Percentiles rank a stretch among this genome's conserved stretches.
These are phyloP conservation scores for Friedmanniomyces simplex DNA, from an alignment of 495 filamentous ascomycete genomes.

Conservation along the genomic window DNA sequence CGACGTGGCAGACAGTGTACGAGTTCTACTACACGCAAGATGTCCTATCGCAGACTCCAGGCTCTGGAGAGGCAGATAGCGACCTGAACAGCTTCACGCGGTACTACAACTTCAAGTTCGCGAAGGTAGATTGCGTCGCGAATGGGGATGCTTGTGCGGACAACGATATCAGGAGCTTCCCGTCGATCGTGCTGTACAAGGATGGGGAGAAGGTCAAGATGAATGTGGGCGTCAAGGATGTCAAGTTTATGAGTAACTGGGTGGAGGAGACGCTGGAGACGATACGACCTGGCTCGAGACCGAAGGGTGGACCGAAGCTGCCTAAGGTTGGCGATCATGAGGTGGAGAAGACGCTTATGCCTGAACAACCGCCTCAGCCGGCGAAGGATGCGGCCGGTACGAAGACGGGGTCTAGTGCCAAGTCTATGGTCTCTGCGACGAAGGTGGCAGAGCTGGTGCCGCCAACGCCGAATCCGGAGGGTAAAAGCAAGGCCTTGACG, in stretches of 20 bases:
- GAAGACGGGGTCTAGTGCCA: slow-evolving; percentile 21
- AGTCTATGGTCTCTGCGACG: slow-evolving; percentile 12
- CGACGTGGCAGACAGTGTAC: slow-evolving; percentile 84
- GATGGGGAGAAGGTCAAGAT: slow-evolving; percentile 58
- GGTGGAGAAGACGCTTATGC: slow-evolving; percentile 40
- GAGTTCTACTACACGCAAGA: slow-evolving; percentile 96
- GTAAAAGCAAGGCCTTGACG: slow-evolving; percentile 61
- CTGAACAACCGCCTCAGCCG: slow-evolving; percentile 21
- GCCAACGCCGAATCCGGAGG: slow-evolving; percentile 57
- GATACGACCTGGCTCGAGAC: slow-evolving; percentile 68
- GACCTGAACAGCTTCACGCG: slow-evolving; percentile 53
- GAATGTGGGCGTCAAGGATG: slow-evolving; percentile 49
- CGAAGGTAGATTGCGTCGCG: slow-evolving; percentile 69
- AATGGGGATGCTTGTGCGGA: slow-evolving; percentile 62
- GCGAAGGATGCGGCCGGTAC: slow-evolving; percentile 28
- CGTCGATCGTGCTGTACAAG: slow-evolving; percentile 72
- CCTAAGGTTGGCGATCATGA: slow-evolving; percentile 48
- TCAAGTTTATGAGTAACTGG: slow-evolving; percentile 51
- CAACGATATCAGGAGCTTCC: slow-evolving; percentile 55
- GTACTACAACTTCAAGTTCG: slow-evolving; percentile 89
- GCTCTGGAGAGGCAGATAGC: slow-evolving; percentile 26
- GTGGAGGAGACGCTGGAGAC: slow-evolving; percentile 70
- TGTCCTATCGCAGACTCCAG: slow-evolving; percentile 42
- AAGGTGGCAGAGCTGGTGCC: slow-evolving; percentile 23
- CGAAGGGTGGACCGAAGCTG: slow-evolving; percentile 48